phyloP scores from a whole-genome alignment of 768 basidiomycete genomes.

The Mrakia hoshinonis region DNA sequence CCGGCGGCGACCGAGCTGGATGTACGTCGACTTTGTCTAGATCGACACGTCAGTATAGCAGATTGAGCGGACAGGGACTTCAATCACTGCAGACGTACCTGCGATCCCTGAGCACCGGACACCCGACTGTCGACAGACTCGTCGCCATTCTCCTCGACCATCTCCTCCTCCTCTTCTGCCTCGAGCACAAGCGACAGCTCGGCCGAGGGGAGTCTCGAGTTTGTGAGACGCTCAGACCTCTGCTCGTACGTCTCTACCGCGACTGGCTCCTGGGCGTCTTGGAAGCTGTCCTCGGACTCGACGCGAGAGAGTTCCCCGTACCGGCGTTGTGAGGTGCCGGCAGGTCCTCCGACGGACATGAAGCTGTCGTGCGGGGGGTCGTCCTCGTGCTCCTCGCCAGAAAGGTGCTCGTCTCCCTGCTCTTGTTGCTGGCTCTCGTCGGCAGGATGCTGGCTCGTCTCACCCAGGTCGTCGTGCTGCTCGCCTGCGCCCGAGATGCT shows the following conservation, averaged over 20 bases:
- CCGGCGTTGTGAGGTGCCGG: background rate
- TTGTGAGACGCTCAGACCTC: background rate
- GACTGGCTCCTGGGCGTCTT: background rate
- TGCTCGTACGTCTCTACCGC: constrained; percentile 9
- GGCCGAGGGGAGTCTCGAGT: background rate
- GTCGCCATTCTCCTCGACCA: constrained; percentile 1
- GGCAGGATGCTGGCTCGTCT: background rate
- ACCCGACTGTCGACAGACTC: background rate
- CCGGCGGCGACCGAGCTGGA: constrained; percentile 23
- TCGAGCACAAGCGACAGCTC: constrained; percentile 24
- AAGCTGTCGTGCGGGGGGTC: background rate
- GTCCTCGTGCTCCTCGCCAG: background rate
- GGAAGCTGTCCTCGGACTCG: background rate
- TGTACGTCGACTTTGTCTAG: constrained; percentile 17
- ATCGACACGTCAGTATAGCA: background rate
- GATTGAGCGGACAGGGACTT: background rate
- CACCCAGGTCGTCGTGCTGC: background rate
- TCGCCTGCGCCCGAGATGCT: constrained; percentile 1
- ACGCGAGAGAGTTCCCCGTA: background rate
- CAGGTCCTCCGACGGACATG: no score
- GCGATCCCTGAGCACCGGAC: background rate
- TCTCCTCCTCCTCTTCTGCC: constrained; percentile 22
- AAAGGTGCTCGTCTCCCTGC: background rate
- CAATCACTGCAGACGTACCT: background rate
- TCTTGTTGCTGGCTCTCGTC: background rate